Base-by-base conservation (phyloP, 2,329 filamentous ascomycete species). In the Arthrinium phaeospermum region DNA sequence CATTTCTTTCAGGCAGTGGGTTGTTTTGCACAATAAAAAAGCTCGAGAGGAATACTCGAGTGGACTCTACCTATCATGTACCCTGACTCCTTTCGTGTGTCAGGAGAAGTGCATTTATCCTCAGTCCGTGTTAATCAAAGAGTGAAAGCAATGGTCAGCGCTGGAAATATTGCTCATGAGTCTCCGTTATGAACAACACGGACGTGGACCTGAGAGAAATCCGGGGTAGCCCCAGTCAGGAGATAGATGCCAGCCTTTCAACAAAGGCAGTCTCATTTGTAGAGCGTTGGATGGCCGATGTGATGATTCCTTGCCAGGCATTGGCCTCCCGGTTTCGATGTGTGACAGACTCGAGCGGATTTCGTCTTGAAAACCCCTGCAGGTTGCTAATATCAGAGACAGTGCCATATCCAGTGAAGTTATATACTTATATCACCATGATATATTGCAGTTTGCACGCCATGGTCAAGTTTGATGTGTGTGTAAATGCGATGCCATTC, bases 401-500 rank as follows among this genome's bases (percentile, higher is more conserved):
- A 3, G 8, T 10, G 19, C 37, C 2, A 22, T 4, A 14, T 8
- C 3, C 30, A 22, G 27, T 22, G 19, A n/a, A n/a, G 57, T 14
- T 12, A 34, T 64, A 64, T 3, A 41, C 16, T n/a, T 2, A 24
- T 41, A 64, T 41, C 30, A 34, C 3, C 14, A 41, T 14, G 6
- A 10, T 41, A 70, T 14, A 14, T 13, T 41, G 46, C 24, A 51
- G 46, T 51, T 49, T n/a, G 10, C 16, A 19, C 5, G 19, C 34
- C 30, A 70, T 41, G 24, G 19, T 70, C 46, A 57, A 69, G 44
- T 24, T 30, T 41, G 8, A 27, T 30, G 8, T 61, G 49, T 30
- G 30, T 22, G 16, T 41, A 49, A 57, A 46, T 69, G 61, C 49
- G 27, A 69, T 69, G 53, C 49, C 70, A 71, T 71, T 71, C 70